These are phyloP conservation scores for Boletus insuetus DNA, from an alignment of 768 basidiomycete species.

Conservation along the genomic window DNA sequence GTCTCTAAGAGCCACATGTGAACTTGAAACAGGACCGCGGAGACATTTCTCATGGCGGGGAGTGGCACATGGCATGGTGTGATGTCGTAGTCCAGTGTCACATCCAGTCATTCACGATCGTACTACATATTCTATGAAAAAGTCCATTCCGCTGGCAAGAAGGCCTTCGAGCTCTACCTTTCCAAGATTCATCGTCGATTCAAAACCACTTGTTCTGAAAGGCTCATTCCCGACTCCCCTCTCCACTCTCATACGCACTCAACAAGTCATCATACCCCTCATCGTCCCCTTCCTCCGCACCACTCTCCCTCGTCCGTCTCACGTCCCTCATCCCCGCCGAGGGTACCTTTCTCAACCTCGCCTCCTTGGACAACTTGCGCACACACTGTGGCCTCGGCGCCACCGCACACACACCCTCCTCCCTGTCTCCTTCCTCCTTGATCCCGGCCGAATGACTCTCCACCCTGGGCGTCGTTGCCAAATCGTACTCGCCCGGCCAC, in stretches of 20 bases:
- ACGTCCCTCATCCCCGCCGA: conserved; percentile 37
- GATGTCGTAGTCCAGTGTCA: too few species aligned
- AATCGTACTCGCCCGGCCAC: conserved; percentile 52
- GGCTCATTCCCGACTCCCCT: conserved; percentile 36
- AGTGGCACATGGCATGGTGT: too few species aligned
- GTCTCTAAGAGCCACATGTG: too few species aligned
- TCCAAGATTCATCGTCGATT: not conserved
- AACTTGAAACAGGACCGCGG: too few species aligned
- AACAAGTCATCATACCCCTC: conserved; percentile 72
- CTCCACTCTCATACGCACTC: conserved; percentile 82
- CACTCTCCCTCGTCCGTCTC: conserved; percentile 50
- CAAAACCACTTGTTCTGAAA: not conserved
- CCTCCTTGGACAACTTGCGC: conserved; percentile 31
- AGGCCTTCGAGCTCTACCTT: not conserved
- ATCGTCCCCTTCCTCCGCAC: conserved; percentile 76
- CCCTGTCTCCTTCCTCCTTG: not conserved
- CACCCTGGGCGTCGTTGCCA: conserved; percentile 55
- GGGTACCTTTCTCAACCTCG: conserved; percentile 47
- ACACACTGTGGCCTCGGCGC: conserved; percentile 23
- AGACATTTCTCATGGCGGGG: too few species aligned
- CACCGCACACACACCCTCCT: conserved; percentile 2
- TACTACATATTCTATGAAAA: too few species aligned
- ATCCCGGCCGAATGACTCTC: conserved; percentile 41
- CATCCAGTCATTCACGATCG: too few species aligned
- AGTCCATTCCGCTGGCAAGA: conserved; percentile 1